phyloP scores from a whole-genome alignment of 768 basidiomycete species.

The Ramaria sp. region DNA sequence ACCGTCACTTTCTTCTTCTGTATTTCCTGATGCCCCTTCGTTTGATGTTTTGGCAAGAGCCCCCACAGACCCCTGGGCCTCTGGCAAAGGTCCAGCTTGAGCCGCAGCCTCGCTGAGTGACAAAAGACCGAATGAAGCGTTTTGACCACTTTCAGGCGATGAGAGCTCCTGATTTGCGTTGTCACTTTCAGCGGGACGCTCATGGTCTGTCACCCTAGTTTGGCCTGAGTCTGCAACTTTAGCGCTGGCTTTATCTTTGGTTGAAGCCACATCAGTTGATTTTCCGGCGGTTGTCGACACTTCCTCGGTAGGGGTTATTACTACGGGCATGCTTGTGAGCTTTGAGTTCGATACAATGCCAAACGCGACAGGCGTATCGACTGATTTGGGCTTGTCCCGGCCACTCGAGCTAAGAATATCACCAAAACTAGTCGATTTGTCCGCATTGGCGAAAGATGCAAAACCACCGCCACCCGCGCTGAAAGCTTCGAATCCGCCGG shows the following conservation, averaged over 20 bases:
- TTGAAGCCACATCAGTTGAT: background rate
- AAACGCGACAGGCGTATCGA: constrained; percentile 2
- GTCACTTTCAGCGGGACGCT: background rate
- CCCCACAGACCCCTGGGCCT: background rate
- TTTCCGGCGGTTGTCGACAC: background rate
- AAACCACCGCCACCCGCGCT: constrained; percentile 37
- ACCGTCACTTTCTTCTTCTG: background rate
- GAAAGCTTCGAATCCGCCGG: constrained; percentile 21
- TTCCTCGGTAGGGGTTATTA: background rate
- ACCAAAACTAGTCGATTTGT: constrained; percentile 41
- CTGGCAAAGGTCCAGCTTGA: background rate
- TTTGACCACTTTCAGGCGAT: background rate
- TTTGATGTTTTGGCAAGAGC: background rate
- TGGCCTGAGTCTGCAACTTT: background rate
- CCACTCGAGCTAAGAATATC: constrained; percentile 42
- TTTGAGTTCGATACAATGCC: constrained; percentile 7
- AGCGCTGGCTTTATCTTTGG: background rate
- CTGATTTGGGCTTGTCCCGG: constrained; percentile 17
- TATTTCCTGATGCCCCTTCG: background rate
- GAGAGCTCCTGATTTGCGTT: background rate
- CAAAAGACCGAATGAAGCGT: background rate
- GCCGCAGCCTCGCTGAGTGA: background rate
- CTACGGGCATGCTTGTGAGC: background rate
- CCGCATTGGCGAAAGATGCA: constrained; percentile 38
- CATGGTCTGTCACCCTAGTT: background rate